Evolutionary conservation across 768 basidiomycete species (phyloP).

Genomic region (Tricholoma flavovirens): DNA sequence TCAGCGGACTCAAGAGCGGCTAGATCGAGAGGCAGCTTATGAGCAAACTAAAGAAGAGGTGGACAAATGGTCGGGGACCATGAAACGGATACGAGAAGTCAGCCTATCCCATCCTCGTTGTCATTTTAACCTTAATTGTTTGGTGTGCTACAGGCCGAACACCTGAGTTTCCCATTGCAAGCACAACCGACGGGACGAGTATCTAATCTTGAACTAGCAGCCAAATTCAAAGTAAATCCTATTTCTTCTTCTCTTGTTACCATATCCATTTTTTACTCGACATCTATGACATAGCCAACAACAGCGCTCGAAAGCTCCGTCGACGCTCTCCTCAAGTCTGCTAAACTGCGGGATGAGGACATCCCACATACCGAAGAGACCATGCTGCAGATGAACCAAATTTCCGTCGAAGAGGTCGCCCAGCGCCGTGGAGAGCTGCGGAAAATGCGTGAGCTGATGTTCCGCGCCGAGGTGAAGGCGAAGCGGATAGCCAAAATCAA

Average conservation of each 20-base stretch:
- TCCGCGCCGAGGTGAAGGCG: conserved; percentile 87
- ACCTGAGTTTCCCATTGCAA: conserved; percentile 84
- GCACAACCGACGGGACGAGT: conserved; percentile 44
- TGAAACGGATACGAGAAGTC: conserved; percentile 89
- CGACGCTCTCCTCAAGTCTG: conserved; percentile 71
- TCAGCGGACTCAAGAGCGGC: conserved; percentile 77
- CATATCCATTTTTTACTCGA: not conserved
- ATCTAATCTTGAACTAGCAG: conserved; percentile 70
- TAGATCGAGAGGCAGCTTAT: conserved; percentile 92
- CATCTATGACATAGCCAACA: conserved; percentile 48
- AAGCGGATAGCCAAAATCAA: conserved; percentile 93
- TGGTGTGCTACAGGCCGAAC: conserved; percentile 74
- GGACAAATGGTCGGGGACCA: conserved; percentile 88
- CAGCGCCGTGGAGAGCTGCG: conserved; percentile 77
- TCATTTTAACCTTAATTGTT: conserved; percentile 6
- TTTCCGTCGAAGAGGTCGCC: conserved; percentile 82
- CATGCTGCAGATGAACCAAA: conserved; percentile 68
- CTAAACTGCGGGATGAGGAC: conserved; percentile 78
- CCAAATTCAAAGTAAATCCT: conserved; percentile 72
- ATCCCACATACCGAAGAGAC: conserved; percentile 71
- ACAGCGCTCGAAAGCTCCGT: conserved; percentile 83
- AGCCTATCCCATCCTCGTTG: conserved; percentile 7
- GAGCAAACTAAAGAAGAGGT: conserved; percentile 90
- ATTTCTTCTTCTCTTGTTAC: not conserved
- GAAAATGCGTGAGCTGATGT: conserved; percentile 88